Evolutionary conservation across 257 asterid genomes (phyloP), one percentile per base, ranked within the genome.

Genomic region (Gentiana macrophylla): DNA sequence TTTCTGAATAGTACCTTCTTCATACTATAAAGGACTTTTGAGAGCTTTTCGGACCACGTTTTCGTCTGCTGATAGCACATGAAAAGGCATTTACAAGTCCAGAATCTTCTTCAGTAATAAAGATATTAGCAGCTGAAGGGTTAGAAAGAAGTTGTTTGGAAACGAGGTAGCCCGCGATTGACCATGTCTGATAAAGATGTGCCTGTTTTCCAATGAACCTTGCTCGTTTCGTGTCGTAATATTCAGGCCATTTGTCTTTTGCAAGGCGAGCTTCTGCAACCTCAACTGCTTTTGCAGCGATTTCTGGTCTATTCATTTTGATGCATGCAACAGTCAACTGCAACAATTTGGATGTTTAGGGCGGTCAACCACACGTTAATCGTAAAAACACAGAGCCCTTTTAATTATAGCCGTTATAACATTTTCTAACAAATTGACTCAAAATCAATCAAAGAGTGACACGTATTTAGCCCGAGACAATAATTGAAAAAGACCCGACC

Each of bases 281-380:
- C 74, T 74, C 79, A 47, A 83, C 66, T 7, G 89, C 89, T 69
- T 66, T 83, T 52, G 73, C 84, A 56, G 89, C 94, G 62, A 83
- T 80, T 43, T 84, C 94, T 2, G 86, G 94, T 65, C 89, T 62
- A 55, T 74, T 70, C 94, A 84, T 84, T 62, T 80, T 84, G 55
- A 84, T 79, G 72, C 89, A 72, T 48, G 94, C 94, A 66, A 84
- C 80, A 24, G 89, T 81, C 41, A 84, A 73, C 94, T 84, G 79
- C 76, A 76, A 70, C 59, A 41, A 41, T 41, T 38, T 41, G 9
- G 46, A 41, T 10, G 46, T 2, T 1, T 4, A 41, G 24, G 24
- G 24, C 8, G 5, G 46, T 41, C 46, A 41, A 41, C 24, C 24
- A 24, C 24, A 24, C 10, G 46, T 10, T 41, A 38, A 38, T 7